Percentiles rank a stretch among this genome's conserved stretches.
Conservation (phyloP, 257 asterid genomes). For the Cinchona pubescens region DNA sequence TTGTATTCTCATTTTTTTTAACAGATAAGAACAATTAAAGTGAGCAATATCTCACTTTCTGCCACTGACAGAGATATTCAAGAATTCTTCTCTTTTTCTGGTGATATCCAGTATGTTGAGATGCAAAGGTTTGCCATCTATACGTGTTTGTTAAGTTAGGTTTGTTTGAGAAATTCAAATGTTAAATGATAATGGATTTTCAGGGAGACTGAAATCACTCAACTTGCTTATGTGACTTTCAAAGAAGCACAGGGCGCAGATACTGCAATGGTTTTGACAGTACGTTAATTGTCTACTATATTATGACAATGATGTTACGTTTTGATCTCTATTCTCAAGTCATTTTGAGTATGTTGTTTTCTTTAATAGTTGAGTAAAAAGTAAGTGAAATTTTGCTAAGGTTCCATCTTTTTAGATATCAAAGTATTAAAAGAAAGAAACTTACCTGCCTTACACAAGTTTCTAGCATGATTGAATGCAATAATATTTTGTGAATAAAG, state of each 20-base stretch:
- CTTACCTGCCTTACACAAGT: neutral
- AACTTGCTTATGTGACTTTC: constrained; percentile 31
- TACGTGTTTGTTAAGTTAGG: neutral
- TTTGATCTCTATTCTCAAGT: neutral
- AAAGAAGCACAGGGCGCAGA: constrained; percentile 53
- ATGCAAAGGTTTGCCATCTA: constrained; percentile 45
- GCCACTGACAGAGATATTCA: constrained; percentile 38
- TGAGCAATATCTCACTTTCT: constrained; percentile 39
- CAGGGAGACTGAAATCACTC: constrained; percentile 43
- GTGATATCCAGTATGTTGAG: constrained; percentile 49
- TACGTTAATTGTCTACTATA: constrained; percentile 26
- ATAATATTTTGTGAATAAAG: neutral
- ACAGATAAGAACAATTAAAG: constrained; percentile 48
- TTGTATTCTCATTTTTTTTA: neutral
- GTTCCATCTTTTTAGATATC: neutral
- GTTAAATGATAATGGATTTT: neutral
- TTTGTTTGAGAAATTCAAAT: neutral
- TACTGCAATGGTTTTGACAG: constrained; percentile 54
- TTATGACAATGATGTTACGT: neutral
- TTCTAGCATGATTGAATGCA: neutral
- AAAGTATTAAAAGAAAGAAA: too few species aligned
- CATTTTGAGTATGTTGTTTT: neutral
- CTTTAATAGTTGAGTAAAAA: neutral
- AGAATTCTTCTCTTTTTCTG: constrained; percentile 53
- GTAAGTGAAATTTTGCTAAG: neutral